These are phyloP conservation scores for Themeda triandra DNA, from an alignment of 176 grass and related monocot genomes.

Conservation along the genomic window DNA sequence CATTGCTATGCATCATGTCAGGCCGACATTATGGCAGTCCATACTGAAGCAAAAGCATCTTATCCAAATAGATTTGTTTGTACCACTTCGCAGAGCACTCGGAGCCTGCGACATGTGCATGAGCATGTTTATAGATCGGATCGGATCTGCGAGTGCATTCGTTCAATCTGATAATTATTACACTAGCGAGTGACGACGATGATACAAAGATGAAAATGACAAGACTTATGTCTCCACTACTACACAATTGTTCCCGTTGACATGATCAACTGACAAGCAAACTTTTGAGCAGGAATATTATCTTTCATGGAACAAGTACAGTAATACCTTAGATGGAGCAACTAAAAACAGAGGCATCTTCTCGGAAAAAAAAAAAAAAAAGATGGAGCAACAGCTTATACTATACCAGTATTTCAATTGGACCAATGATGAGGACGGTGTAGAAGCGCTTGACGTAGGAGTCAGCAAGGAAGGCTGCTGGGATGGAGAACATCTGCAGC, in stretches of 20 bases:
- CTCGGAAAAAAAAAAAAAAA: neutral
- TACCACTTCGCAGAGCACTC: neutral
- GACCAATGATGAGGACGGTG: slow-evolving; percentile 38
- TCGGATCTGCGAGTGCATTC: neutral
- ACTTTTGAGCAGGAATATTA: neutral
- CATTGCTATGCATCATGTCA: too few relatives aligned
- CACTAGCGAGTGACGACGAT: neutral
- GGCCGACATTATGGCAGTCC: too few relatives aligned
- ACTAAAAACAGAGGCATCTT: neutral
- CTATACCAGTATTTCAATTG: slow-evolving; percentile 62
- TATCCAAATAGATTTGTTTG: neutral
- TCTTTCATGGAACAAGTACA: neutral
- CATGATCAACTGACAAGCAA: neutral
- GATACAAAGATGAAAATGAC: neutral
- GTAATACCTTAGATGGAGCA: neutral
- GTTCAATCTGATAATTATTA: neutral
- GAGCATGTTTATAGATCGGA: neutral
- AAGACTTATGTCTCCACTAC: neutral
- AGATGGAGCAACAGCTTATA: neutral
- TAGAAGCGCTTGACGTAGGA: slow-evolving; percentile 62
- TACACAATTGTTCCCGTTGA: neutral
- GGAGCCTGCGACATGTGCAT: neutral
- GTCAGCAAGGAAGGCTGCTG: slow-evolving; percentile 57
- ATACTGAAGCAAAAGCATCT: neutral
- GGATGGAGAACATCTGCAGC: slow-evolving; percentile 48